A percentile compares a stretch with the other conserved stretches of the same genome.
Conservation (phyloP, 176 grass and related monocot genomes). For the Aegilops bicornis region DNA sequence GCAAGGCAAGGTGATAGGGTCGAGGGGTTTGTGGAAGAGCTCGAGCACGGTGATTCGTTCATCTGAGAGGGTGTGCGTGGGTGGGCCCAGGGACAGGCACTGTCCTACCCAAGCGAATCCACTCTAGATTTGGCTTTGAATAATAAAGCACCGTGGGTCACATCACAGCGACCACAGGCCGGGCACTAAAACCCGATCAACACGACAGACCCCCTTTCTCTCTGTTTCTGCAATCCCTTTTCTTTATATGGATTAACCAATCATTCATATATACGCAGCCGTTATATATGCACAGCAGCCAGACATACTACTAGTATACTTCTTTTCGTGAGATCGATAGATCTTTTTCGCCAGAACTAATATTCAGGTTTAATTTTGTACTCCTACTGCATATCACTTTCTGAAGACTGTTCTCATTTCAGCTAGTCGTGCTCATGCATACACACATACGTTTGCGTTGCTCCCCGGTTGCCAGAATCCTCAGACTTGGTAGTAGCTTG, state of each 20-base stretch:
- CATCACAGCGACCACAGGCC: slow-evolving; percentile 38
- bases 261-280: neutral
- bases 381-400: neutral
- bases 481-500: neutral
- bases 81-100: slow-evolving; percentile 30
- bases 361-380: neutral
- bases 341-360: neutral
- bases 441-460: neutral
- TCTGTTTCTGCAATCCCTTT: neutral
- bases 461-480: slow-evolving; percentile 37
- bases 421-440: neutral
- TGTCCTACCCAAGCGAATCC: slow-evolving; percentile 40
- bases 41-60: neutral
- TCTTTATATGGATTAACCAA: neutral
- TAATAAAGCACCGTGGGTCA: slow-evolving; percentile 30
- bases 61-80: neutral
- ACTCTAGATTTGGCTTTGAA: slow-evolving; percentile 50
- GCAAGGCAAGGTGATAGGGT: neutral
- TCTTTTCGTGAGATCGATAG: neutral
- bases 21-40: neutral
- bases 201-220: neutral
- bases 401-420: slow-evolving; percentile 7
- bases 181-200: neutral
- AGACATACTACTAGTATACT: neutral
- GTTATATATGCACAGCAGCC: neutral